Percentiles rank a stretch among this genome's conserved stretches.
Evolutionary conservation across 1,284 basidiomycete species (phyloP).

Genomic region (Mycosarcoma maydis): DNA sequence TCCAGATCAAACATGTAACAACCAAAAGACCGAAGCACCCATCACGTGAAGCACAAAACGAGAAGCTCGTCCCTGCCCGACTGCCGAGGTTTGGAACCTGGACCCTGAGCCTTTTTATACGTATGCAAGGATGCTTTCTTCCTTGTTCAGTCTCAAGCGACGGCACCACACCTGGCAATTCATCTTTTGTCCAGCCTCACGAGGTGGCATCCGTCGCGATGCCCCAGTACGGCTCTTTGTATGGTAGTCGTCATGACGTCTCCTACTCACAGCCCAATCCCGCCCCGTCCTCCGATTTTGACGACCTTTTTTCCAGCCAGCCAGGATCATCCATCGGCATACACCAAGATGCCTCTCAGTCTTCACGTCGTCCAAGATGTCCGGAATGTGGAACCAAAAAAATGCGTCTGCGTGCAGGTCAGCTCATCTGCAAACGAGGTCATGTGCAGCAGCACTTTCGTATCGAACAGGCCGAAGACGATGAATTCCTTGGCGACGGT

Average conservation of each 20-base stretch:
- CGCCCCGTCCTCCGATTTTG: conserved; percentile 32
- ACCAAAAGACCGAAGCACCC: too few relatives aligned
- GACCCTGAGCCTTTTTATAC: too few relatives aligned
- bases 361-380: conserved; percentile 31
- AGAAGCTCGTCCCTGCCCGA: too few relatives aligned
- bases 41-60: too few relatives aligned
- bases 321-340: conserved; percentile 10
- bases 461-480: conserved; percentile 45
- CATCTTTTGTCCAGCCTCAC: too few relatives aligned
- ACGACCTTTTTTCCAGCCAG: conserved; percentile 27
- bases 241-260: conserved; percentile 7
- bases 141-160: too few relatives aligned
- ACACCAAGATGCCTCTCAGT: conserved; percentile 16
- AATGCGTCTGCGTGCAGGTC: conserved; percentile 41
- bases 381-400: conserved; percentile 45
- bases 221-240: conserved; percentile 9
- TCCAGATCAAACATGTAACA: too few relatives aligned
- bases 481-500: conserved; percentile 42
- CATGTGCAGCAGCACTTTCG: conserved; percentile 51
- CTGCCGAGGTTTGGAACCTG: too few relatives aligned
- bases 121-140: not conserved
- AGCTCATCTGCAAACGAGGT: conserved; percentile 51
- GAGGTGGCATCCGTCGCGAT: too few relatives aligned
- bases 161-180: too few relatives aligned
- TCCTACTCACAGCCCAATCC: conserved; percentile 33